Percentiles rank a stretch among this genome's conserved stretches.
Conservation (phyloP, 2,329 filamentous ascomycete species). For the Talaromyces islandicus region DNA sequence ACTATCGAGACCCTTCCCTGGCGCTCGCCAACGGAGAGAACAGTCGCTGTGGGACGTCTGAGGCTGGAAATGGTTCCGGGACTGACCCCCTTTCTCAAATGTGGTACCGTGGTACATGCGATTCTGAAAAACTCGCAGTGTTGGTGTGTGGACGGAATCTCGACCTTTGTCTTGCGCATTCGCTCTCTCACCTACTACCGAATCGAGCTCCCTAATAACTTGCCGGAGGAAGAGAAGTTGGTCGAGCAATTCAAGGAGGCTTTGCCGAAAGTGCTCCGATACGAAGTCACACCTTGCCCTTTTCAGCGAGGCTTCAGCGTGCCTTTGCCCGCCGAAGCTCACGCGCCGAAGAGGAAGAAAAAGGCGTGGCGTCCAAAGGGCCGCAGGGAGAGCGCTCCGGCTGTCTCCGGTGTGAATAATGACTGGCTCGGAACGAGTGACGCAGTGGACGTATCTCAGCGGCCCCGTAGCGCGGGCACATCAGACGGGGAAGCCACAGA, state of each 20-base stretch:
- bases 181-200: constrained; percentile 80
- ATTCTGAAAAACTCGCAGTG: constrained; percentile 87
- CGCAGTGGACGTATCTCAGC: constrained; percentile 15
- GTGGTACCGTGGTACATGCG: constrained; percentile 73
- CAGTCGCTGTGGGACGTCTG: constrained; percentile 74
- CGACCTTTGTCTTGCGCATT: constrained; percentile 82
- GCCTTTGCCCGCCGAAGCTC: constrained; percentile 62
- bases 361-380: constrained; percentile 62
- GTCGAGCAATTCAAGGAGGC: constrained; percentile 64
- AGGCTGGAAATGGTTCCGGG: constrained; percentile 81
- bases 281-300: constrained; percentile 82
- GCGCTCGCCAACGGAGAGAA: constrained; percentile 70
- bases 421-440: constrained; percentile 13
- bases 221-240: constrained; percentile 57
- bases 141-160: constrained; percentile 83
- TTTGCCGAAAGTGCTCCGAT: constrained; percentile 67
- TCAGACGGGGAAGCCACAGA: constrained; percentile 29
- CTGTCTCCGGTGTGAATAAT: constrained; percentile 12
- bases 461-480: constrained; percentile 24
- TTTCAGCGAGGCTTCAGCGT: constrained; percentile 74
- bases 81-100: constrained; percentile 82
- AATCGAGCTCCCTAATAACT: constrained; percentile 70
- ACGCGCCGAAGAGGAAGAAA: constrained; percentile 56
- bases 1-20: constrained; percentile 63
- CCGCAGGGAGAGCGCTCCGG: constrained; percentile 33